Evolutionary conservation across 495 filamentous ascomycete species (phyloP).

Genomic region (Penicillium turbatum): DNA sequence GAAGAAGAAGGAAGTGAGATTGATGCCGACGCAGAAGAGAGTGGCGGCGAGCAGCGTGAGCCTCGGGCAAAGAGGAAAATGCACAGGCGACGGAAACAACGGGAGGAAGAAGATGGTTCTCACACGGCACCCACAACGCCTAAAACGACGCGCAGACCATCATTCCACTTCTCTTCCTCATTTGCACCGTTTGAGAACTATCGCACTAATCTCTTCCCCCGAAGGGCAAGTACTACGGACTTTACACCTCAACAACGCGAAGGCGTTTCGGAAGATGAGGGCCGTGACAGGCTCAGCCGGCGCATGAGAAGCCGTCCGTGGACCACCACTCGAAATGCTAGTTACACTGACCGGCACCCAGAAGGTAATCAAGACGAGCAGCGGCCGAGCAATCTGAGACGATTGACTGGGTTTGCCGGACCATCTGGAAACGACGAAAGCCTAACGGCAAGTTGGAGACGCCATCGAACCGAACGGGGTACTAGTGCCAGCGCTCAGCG

Average conservation of each 20-base stretch:
- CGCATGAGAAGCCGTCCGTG: conserved; percentile 48
- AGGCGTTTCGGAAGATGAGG: conserved; percentile 85
- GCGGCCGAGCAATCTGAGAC: conserved; percentile 66
- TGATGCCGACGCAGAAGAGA: conserved; percentile 77
- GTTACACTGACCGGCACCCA: conserved; percentile 48
- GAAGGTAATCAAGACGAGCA: conserved; percentile 46
- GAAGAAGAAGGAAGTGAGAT: conserved; percentile 64
- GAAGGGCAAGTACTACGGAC: conserved; percentile 67
- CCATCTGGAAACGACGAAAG: conserved; percentile 53
- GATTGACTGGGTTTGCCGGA: conserved; percentile 67
- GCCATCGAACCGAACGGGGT: conserved; percentile 54
- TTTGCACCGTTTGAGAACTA: conserved; percentile 45
- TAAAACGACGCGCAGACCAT: conserved; percentile 41
- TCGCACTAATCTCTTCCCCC: conserved; percentile 53
- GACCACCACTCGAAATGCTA: conserved; percentile 52
- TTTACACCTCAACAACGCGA: conserved; percentile 59
- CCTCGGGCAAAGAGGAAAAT: conserved; percentile 48
- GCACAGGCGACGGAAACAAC: conserved; percentile 45
- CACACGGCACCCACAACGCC: conserved; percentile 63
- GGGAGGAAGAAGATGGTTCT: conserved; percentile 46
- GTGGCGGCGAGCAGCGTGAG: conserved; percentile 40
- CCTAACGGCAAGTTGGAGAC: conserved; percentile 47
- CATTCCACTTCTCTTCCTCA: conserved; percentile 44
- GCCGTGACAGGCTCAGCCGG: conserved; percentile 67
- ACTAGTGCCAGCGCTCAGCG: conserved; percentile 76